Percentiles rank a stretch among this genome's conserved stretches.
Conservation (phyloP, 306 rosid genomes). For the Cucurbita moschata region DNA sequence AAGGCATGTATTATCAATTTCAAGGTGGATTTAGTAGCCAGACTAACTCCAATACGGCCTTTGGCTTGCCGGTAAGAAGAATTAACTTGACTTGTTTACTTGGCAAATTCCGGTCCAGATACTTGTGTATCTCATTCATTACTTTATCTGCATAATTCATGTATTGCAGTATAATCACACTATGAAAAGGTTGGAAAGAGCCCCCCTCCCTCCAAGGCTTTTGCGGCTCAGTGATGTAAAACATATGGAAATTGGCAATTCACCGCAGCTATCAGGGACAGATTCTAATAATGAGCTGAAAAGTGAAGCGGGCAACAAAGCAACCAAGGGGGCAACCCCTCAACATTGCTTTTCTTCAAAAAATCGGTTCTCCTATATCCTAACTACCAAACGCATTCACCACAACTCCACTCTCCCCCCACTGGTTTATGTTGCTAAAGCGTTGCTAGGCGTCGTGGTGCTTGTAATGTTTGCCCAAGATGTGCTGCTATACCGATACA, state of each 20-base stretch:
- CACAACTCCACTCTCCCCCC: conserved; percentile 21
- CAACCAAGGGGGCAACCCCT: background rate
- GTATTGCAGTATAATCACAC: conserved; percentile 15
- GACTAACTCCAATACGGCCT: conserved; percentile 18
- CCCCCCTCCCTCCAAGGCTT: too few species aligned
- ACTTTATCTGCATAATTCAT: background rate
- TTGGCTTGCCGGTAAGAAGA: background rate
- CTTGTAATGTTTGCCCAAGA: conserved; percentile 17
- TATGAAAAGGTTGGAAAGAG: too few species aligned
- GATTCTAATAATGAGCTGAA: background rate
- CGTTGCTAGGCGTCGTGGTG: conserved; percentile 16
- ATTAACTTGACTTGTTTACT: background rate
- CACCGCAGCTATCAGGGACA: background rate
- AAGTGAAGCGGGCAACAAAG: background rate
- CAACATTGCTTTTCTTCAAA: background rate
- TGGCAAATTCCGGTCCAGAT: background rate
- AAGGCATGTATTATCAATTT: conserved; percentile 5
- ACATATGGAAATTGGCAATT: background rate
- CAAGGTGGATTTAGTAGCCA: conserved; percentile 18
- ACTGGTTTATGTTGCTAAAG: conserved; percentile 14
- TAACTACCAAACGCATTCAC: conserved; percentile 13
- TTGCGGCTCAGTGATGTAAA: background rate
- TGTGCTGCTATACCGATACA: conserved; percentile 14
- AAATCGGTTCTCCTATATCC: conserved; percentile 15
- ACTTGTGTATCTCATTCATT: background rate